A percentile compares a stretch with the other conserved stretches of the same genome.
Conservation (phyloP, 257 asterid genomes). For the Lithospermum erythrorhizon region DNA sequence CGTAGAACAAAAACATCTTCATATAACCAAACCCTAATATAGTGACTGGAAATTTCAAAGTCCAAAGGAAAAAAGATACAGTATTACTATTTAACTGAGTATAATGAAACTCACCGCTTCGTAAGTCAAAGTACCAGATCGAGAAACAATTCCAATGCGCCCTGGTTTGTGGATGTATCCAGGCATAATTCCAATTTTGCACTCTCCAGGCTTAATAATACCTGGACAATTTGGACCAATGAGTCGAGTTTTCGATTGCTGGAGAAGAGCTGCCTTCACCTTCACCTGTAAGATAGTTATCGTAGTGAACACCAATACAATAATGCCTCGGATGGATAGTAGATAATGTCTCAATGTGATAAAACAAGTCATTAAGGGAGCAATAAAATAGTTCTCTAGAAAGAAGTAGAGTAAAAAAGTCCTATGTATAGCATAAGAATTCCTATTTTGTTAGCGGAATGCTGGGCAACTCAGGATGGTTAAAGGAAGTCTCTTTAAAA, state of each 20-base stretch:
- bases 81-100: not conserved
- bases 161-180: constrained; percentile 99
- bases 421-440: too few relatives aligned
- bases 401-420: not conserved
- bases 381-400: not conserved
- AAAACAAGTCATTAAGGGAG: not conserved
- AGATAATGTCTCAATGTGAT: too few relatives aligned
- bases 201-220: constrained; percentile 96
- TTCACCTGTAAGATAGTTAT: constrained; percentile 43
- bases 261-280: constrained; percentile 76
- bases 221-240: constrained; percentile 99
- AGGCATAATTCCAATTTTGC: constrained; percentile 98
- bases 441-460: not conserved
- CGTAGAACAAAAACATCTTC: too few relatives aligned
- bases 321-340: not conserved
- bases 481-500: not conserved
- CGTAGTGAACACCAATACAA: not conserved
- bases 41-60: not conserved
- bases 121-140: constrained; percentile 81
- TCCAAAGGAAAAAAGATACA: not conserved
- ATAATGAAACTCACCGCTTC: constrained; percentile 64
- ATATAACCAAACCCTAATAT: not conserved
- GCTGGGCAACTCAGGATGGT: not conserved
- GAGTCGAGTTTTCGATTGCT: constrained; percentile 77
- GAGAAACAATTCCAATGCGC: constrained; percentile 85